Percentiles rank a stretch among this genome's conserved stretches.
These are phyloP conservation scores for Ceratocystis alfenasii DNA, from an alignment of 2,329 filamentous ascomycete genomes.

Conservation along the genomic window DNA sequence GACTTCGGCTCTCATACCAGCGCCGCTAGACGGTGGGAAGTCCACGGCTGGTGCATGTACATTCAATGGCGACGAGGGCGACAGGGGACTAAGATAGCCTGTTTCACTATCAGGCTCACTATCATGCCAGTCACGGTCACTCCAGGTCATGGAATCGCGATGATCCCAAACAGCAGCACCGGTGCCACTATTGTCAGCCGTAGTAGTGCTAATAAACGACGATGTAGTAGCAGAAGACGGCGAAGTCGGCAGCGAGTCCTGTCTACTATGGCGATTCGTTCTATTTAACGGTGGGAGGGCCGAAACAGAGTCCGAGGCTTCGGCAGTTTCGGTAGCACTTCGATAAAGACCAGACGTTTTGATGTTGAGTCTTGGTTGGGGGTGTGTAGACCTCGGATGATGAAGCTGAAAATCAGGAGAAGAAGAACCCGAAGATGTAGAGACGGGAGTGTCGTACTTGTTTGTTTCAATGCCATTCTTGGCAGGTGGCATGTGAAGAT, in stretches of 20 bases:
- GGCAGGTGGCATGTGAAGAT: constrained; percentile 43
- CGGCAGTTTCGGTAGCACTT: neutral
- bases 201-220: constrained; percentile 3
- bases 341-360: neutral
- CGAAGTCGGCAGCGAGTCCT: constrained; percentile 7
- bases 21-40: neutral
- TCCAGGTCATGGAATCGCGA: constrained; percentile 51
- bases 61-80: constrained; percentile 9
- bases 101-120: constrained; percentile 37
- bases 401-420: neutral
- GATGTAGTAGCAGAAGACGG: constrained; percentile 6
- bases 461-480: constrained; percentile 55
- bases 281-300: constrained; percentile 24
- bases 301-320: constrained; percentile 25
- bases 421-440: neutral
- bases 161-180: constrained; percentile 25
- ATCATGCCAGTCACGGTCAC: constrained; percentile 52
- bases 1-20: constrained; percentile 7
- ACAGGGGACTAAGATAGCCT: constrained; percentile 22
- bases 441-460: constrained; percentile 5
- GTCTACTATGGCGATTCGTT: constrained; percentile 5
- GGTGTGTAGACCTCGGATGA: constrained; percentile 27
- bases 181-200: neutral
- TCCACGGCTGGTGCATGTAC: neutral
- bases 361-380: neutral